Base-by-base conservation (phyloP, 176 grass and related monocot genomes). In the Otatea glauca region DNA sequence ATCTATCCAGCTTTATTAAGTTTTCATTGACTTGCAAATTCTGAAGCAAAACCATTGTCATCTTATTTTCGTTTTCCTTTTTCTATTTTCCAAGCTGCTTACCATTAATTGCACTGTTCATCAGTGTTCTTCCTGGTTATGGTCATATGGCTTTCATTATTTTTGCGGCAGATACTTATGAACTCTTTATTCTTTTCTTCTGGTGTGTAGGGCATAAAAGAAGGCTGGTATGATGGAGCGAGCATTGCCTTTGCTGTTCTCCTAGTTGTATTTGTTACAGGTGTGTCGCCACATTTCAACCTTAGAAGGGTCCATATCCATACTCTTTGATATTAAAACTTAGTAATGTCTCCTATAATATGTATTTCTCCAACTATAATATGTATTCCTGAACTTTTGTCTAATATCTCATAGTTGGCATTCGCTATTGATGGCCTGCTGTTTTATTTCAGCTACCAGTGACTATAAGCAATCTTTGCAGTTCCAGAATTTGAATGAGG, bases 141-240 rank as follows among this genome's bases (percentile, higher is more conserved):
- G 38, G 18, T 44, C 65, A 9, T 38, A 20, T 72, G 23, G 12
- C 42, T 74, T 59, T 9, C 27, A 65, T 51, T 41, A 64, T 34
- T 14, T 14, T 74, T 34, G 71, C 29, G 7, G 16, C 1, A 62
- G 54, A 9, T 58, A 27, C 59, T 23, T 15, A n/a, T 23, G 24
- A 29, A 56, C 49, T 37, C 10, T 5, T 5, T 62, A 65, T 11
- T 3, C 29, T 24, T 54, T 5, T 24, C 43, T 35, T 62, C 17
- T 78, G 13, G 14, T 79, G 17, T 79, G 38, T 80, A 98, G 96
- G 93, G 96, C 9, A 89, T 98, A 85, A 90, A 98, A 85, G 91
- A 98, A 90, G 96, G 96, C 24, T 98, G 96, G 96, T 98, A 92
- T 44, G 96, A 98, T 94, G 96, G 96, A 48, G 93, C 92, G 4